These are phyloP conservation scores for Paspalum vaginatum DNA, from an alignment of 176 grass and related monocot genomes.

Conservation along the genomic window DNA sequence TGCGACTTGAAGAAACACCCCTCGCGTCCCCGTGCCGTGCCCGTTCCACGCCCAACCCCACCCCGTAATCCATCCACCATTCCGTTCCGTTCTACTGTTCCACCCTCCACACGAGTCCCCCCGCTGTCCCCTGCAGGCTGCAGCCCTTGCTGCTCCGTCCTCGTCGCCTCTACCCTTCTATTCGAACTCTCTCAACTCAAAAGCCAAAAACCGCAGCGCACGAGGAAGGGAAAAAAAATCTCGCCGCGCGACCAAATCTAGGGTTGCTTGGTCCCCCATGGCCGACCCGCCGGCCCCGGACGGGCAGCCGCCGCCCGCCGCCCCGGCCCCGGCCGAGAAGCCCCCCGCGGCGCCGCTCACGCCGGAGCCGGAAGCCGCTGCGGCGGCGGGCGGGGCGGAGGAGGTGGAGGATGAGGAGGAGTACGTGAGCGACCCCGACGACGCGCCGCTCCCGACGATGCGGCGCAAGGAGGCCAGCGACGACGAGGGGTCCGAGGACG, in stretches of 20 bases:
- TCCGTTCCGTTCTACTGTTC: constrained; percentile 7
- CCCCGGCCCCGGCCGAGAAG: constrained; percentile 20
- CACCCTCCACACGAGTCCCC: neutral
- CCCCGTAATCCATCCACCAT: constrained; percentile 6
- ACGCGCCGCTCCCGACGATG: constrained; percentile 67
- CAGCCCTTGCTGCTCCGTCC: neutral
- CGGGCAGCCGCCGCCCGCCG: neutral
- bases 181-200: constrained; percentile 42
- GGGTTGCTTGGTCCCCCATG: constrained; percentile 55
- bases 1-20: neutral
- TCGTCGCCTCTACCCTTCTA: neutral
- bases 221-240: constrained; percentile 16
- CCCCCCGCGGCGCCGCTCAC: constrained; percentile 30
- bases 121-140: too few relatives aligned
- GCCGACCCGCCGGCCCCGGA: constrained; percentile 42
- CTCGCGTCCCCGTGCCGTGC: neutral
- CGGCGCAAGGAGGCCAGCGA: constrained; percentile 87
- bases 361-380: constrained; percentile 35
- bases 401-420: constrained; percentile 48
- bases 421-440: constrained; percentile 93
- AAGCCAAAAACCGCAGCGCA: constrained; percentile 37
- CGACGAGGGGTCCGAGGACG: constrained; percentile 81
- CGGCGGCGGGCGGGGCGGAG: constrained; percentile 15
- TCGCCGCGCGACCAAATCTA: constrained; percentile 51
- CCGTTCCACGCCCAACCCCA: neutral